Conservation (phyloP, 2,329 filamentous ascomycete genomes). For the Claviceps digitariae region DNA sequence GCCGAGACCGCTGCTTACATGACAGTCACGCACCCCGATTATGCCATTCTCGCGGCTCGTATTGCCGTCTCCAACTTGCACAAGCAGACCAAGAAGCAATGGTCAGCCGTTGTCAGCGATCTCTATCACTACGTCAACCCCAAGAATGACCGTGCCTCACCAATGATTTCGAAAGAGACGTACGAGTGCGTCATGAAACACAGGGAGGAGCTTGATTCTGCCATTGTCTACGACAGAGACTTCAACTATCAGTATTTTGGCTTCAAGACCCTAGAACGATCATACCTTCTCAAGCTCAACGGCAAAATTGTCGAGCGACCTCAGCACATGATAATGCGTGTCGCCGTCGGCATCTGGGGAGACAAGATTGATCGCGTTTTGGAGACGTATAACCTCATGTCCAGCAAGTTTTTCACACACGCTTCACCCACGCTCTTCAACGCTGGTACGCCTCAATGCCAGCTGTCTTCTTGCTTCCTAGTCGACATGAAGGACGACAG, state of each 20-base stretch:
- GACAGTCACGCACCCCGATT: constrained; percentile 98
- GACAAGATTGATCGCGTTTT: constrained; percentile 88
- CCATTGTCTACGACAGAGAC: constrained; percentile 97
- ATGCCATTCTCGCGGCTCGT: constrained; percentile 93
- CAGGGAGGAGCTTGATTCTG: constrained; percentile 93
- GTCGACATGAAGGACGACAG: constrained; percentile 99
- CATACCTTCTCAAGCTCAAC: constrained; percentile 89
- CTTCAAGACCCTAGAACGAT: constrained; percentile 97
- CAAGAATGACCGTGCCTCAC: constrained; percentile 68
- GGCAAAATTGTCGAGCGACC: constrained; percentile 95
- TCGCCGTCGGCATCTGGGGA: constrained; percentile 91
- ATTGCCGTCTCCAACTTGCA: constrained; percentile 99
- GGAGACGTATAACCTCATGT: constrained; percentile 99
- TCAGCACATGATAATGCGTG: constrained; percentile 99
- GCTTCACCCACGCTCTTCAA: constrained; percentile 98
- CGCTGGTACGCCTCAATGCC: constrained; percentile 84
- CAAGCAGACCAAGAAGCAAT: constrained; percentile 99
- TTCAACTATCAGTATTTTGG: constrained; percentile 99
- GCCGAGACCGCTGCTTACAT: constrained; percentile 99
- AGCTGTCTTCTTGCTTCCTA: constrained; percentile 96
- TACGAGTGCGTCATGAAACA: constrained; percentile 93
- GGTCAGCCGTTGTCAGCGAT: constrained; percentile 87
- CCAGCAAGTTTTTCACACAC: constrained; percentile 95
- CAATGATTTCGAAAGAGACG: constrained; percentile 88
- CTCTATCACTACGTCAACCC: constrained; percentile 95